These are phyloP conservation scores for Cutaneotrichosporon arboriforme DNA, from an alignment of 1,284 basidiomycete species.

Conservation along the genomic window DNA sequence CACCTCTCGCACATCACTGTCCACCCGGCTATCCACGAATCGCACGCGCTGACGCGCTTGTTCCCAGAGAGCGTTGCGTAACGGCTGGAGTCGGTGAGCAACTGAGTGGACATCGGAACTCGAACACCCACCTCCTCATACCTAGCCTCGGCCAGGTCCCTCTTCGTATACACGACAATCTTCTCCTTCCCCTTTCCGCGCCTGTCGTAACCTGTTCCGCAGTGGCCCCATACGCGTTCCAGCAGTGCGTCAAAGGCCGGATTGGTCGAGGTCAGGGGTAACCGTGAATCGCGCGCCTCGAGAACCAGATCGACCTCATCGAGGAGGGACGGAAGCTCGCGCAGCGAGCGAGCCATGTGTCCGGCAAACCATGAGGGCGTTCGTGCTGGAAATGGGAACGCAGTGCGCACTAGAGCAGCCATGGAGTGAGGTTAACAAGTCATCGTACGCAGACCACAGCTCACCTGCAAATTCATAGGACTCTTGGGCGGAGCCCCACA, in stretches of 20 bases:
- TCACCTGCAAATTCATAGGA: too few relatives aligned
- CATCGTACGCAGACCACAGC: too few relatives aligned
- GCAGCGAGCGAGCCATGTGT: slow-evolving; percentile 87
- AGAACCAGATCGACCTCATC: slow-evolving; percentile 83
- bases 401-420: slow-evolving; percentile 5
- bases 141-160: slow-evolving; percentile 79
- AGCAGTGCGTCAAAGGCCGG: slow-evolving; percentile 67
- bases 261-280: slow-evolving; percentile 93
- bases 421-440: background rate
- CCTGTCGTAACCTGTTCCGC: slow-evolving; percentile 30
- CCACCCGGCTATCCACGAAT: slow-evolving; percentile 52
- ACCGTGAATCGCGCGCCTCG: slow-evolving; percentile 85
- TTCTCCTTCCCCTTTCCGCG: slow-evolving; percentile 56
- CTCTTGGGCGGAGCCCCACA: too few relatives aligned
- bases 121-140: slow-evolving; percentile 65
- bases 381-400: slow-evolving; percentile 48
- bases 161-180: slow-evolving; percentile 87
- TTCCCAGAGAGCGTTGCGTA: slow-evolving; percentile 48
- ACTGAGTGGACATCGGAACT: too few relatives aligned
- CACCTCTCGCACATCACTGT: slow-evolving; percentile 50
- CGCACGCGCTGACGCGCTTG: slow-evolving; percentile 50
- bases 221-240: slow-evolving; percentile 33
- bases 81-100: slow-evolving; percentile 42
- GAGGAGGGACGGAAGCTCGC: slow-evolving; percentile 68
- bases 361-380: slow-evolving; percentile 95